Evolutionary conservation across 106 monocot genomes (phyloP).

Genomic region (Dendrobium officinale): DNA sequence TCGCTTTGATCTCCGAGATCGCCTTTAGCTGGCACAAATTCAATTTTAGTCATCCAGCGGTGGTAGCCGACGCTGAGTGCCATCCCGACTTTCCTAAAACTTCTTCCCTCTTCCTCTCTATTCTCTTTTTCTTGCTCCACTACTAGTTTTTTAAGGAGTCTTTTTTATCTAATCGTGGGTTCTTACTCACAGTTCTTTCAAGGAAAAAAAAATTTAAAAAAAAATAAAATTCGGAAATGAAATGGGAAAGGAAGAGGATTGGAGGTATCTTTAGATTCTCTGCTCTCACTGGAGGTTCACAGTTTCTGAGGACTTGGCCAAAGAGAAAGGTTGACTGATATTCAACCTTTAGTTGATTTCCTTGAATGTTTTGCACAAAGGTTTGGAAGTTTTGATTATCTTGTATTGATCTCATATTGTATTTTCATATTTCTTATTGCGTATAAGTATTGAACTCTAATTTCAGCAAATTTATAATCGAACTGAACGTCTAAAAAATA

Average conservation of each 20-base stretch:
- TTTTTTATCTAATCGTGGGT: neutral
- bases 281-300: neutral
- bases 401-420: neutral
- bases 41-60: neutral
- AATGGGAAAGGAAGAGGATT: neutral
- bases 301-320: conserved; percentile 1
- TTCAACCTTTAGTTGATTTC: neutral
- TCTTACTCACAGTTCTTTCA: neutral
- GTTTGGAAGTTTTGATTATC: neutral
- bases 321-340: conserved; percentile 1
- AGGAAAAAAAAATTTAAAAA: neutral
- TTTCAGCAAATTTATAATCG: too few relatives aligned
- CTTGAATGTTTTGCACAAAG: neutral
- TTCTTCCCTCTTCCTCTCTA: neutral
- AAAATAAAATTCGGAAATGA: neutral
- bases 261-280: too few relatives aligned
- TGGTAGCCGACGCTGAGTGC: neutral
- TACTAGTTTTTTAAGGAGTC: neutral
- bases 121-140: neutral
- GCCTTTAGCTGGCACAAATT: neutral
- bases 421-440: neutral
- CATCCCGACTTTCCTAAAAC: neutral
- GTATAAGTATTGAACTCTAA: too few relatives aligned
- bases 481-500: too few relatives aligned
- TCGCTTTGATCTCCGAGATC: neutral